A percentile compares a stretch with the other conserved stretches of the same genome.
phyloP scores from a whole-genome alignment of 192 early-diverging fungal genomes.

The Coemansia sp. region DNA sequence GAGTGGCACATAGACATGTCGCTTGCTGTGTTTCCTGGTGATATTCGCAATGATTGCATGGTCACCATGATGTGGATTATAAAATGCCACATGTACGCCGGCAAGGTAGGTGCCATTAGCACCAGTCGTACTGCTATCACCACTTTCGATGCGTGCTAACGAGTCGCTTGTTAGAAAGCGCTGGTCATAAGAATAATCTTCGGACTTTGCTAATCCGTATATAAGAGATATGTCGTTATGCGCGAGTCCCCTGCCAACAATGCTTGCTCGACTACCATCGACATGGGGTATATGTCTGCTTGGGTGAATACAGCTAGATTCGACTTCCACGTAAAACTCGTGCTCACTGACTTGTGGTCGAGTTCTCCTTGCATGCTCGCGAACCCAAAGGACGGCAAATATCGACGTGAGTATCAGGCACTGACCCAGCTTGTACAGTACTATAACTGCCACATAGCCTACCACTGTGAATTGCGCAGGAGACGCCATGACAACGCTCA shows the following conservation, averaged over 20 bases:
- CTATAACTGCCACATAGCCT: slow-evolving; percentile 20
- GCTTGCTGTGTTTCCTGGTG: slow-evolving; percentile 26
- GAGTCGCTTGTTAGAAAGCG: not conserved
- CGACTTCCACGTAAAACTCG: slow-evolving; percentile 27
- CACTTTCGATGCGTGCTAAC: not conserved
- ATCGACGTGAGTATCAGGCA: slow-evolving; percentile 32
- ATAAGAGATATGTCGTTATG: not conserved
- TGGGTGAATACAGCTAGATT: not conserved
- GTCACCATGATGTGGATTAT: not conserved
- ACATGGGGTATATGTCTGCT: not conserved
- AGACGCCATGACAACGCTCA: slow-evolving; percentile 7
- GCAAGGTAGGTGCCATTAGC: not conserved
- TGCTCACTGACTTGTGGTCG: slow-evolving; percentile 28
- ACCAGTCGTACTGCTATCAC: not conserved
- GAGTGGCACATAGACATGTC: slow-evolving; percentile 36
- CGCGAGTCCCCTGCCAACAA: not conserved
- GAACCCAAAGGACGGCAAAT: slow-evolving; percentile 35
- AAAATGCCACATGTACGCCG: not conserved
- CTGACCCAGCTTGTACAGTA: slow-evolving; percentile 36
- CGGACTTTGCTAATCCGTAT: not conserved
- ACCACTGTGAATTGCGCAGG: slow-evolving; percentile 14
- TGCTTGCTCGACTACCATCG: not conserved
- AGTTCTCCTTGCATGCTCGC: slow-evolving; percentile 38
- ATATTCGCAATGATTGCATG: not conserved
- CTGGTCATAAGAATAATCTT: not conserved